Base-by-base conservation (phyloP, 1,284 basidiomycete genomes). In the Veloboletus limbatus region DNA sequence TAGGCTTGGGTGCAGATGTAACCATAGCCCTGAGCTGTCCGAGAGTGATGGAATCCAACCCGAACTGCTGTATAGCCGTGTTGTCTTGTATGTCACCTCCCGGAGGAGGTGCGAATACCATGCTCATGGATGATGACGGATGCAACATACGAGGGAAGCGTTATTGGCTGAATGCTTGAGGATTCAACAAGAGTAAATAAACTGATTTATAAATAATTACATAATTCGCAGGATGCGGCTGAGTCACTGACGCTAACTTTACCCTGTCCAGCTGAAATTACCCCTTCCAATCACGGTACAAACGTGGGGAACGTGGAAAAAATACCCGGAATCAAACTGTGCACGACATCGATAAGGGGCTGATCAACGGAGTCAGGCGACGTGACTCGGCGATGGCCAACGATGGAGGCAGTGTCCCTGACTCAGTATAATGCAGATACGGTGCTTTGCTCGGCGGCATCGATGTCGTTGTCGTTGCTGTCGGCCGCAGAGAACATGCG, bases 1-100 rank as follows among this genome's bases (percentile, higher is more conserved):
- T 89, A 48, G 86, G 85, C 66, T 88, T 91, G 32, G 85, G 82
- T 27, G 74, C 80, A 26, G 82, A 76, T 33, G 70, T 73, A 43
- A 88, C 84, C 73, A 88, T 79, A 44, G 80, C 77, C 68, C 81
- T 88, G 48, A 92, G 78, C 67, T 91, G 89, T 30, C 88, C 88
- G 27, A 92, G 78, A 7, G 85, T 89, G 57, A 92, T 88, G 7
- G 85, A 88, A 63, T 91, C 88, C 28, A 76, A 49, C 1, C 66
- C 66, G 3, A 68, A 59, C 22, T 65, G 63, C 31, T 69, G 66
- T 14, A 65, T 55, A 4, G 21, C 43, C 2, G 33, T 8, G 25
- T 22, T 41, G 18, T 65, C 63, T 43, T 65, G 63, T 7, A 50
- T 44, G 26, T 69, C 67, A 2, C 49, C 51, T 14, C 41, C 46